Conservation (phyloP, 2,329 filamentous ascomycete species). For the Paramyrothecium roridum region DNA sequence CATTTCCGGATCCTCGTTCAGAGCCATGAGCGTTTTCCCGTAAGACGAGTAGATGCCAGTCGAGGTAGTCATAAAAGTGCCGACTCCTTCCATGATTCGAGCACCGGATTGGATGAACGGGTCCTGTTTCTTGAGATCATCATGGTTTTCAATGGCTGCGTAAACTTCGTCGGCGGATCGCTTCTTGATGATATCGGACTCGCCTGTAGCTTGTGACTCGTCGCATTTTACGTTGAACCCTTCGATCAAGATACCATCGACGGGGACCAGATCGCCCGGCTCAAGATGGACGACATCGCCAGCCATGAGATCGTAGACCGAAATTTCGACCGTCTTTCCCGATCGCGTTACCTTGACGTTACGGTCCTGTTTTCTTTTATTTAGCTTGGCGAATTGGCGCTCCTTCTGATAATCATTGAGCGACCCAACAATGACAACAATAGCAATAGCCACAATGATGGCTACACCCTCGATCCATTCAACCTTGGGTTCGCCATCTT, state of each 20-base stretch:
- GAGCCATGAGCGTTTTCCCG: conserved; percentile 70
- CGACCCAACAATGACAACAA: conserved; percentile 74
- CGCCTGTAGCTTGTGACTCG: conserved; percentile 75
- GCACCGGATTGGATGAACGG: conserved; percentile 83
- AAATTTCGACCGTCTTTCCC: conserved; percentile 66
- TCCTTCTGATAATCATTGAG: conserved; percentile 81
- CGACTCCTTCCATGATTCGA: conserved; percentile 74
- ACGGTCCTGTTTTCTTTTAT: conserved; percentile 76
- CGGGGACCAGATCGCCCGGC: conserved; percentile 70
- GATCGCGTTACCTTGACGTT: conserved; percentile 69
- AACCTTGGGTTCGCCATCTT: conserved; percentile 49
- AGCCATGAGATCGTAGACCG: conserved; percentile 65
- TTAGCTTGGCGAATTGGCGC: conserved; percentile 73
- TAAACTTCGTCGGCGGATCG: conserved; percentile 64
- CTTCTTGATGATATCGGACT: conserved; percentile 74
- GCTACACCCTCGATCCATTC: conserved; percentile 83
- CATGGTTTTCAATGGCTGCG: conserved; percentile 63
- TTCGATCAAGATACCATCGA: conserved; percentile 70
- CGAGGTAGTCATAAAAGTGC: conserved; percentile 71
- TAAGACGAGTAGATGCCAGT: conserved; percentile 72
- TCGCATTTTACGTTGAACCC: conserved; percentile 75
- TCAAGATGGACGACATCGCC: conserved; percentile 73
- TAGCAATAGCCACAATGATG: conserved; percentile 75
- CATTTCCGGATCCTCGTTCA: conserved; percentile 71
- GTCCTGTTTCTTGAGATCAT: conserved; percentile 69